Percentiles rank a stretch among this genome's conserved stretches.
phyloP scores from a whole-genome alignment of 257 asterid genomes.

The Nicotiana benthamiana region DNA sequence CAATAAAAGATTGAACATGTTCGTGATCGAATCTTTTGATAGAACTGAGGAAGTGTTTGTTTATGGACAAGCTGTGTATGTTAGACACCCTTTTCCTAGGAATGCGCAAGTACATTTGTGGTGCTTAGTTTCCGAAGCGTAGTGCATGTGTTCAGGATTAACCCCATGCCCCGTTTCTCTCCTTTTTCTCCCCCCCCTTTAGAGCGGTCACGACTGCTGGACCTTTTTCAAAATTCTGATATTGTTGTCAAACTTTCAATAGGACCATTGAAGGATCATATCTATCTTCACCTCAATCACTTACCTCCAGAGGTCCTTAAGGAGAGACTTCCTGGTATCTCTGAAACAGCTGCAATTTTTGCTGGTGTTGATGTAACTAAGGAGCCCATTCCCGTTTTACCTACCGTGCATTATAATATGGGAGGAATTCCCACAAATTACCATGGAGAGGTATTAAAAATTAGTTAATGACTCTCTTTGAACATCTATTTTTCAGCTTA shows the following conservation, averaged over 20 bases:
- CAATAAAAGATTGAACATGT: neutral
- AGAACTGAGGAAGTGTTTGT: neutral
- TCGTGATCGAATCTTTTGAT: neutral
- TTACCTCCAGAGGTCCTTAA: conserved; percentile 94
- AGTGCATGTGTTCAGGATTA: neutral
- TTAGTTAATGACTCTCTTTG: neutral
- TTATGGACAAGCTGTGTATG: neutral
- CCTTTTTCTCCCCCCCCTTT: neutral
- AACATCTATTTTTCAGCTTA: neutral
- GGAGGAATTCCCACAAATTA: conserved; percentile 97
- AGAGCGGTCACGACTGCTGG: neutral
- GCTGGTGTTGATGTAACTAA: conserved; percentile 98
- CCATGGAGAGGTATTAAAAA: conserved; percentile 74
- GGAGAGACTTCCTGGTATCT: conserved; percentile 98
- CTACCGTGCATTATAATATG: conserved; percentile 97
- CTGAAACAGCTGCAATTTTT: conserved; percentile 96
- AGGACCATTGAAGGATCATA: conserved; percentile 95
- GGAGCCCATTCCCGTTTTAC: conserved; percentile 97
- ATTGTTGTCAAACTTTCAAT: conserved; percentile 5
- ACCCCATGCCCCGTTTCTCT: neutral
- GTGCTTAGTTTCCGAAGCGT: neutral
- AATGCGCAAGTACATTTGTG: neutral
- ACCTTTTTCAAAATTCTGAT: neutral
- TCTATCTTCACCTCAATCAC: conserved; percentile 94
- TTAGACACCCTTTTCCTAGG: neutral